Percentiles rank a stretch among this genome's conserved stretches.
phyloP scores from a whole-genome alignment of 306 rosid species.

The Medicago ruthenica region DNA sequence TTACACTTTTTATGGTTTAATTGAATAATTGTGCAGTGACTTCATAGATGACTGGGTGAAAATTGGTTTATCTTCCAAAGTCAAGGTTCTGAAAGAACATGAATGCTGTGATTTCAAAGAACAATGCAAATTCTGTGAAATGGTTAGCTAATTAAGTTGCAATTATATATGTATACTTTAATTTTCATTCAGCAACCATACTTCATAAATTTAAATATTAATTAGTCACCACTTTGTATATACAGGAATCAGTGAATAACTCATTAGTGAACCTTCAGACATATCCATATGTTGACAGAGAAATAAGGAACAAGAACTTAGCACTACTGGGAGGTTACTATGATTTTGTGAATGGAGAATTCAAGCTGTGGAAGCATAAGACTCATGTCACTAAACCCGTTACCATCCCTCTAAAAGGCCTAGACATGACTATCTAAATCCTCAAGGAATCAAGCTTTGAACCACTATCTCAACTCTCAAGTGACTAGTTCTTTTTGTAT shows the following conservation, averaged over 20 bases:
- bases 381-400: conserved; percentile 38
- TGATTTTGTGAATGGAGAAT: conserved; percentile 62
- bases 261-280: conserved; percentile 56
- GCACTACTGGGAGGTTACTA: conserved; percentile 62
- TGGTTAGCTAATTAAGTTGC: conserved; percentile 37
- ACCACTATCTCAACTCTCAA: background rate
- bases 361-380: conserved; percentile 58
- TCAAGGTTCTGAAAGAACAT: conserved; percentile 43
- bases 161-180: background rate
- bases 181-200: background rate
- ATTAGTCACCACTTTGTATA: background rate
- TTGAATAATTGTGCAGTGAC: conserved; percentile 60
- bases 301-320: conserved; percentile 31
- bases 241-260: conserved; percentile 68
- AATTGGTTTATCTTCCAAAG: conserved; percentile 62
- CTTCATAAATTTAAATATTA: no score
- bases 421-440: no score
- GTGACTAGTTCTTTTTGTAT: background rate
- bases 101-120: background rate
- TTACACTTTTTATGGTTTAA: background rate
- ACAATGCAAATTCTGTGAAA: conserved; percentile 52
- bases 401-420: conserved; percentile 28
- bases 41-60: conserved; percentile 79
- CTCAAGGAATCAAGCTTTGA: conserved; percentile 5
- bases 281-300: conserved; percentile 60